A percentile compares a stretch with the other conserved stretches of the same genome.
Evolutionary conservation across 78 protist genomes (phyloP).

Genomic region (Paratrimastix pyriformis): DNA sequence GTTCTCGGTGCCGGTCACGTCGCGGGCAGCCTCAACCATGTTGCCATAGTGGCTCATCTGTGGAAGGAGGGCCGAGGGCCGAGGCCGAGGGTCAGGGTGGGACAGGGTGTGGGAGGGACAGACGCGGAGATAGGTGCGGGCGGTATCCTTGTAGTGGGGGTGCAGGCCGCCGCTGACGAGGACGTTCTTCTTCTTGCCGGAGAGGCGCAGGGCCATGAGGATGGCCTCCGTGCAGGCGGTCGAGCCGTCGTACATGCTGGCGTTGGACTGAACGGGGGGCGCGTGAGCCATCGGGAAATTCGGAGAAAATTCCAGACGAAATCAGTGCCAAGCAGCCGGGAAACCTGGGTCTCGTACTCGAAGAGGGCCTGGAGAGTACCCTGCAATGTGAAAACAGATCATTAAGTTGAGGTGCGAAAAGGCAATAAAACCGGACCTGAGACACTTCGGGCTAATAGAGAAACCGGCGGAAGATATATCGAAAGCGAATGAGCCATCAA

Average conservation of each 20-base stretch:
- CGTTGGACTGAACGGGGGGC: conserved; percentile 11
- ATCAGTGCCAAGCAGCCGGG: conserved; percentile 7
- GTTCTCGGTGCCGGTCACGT: neutral
- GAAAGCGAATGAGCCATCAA: neutral
- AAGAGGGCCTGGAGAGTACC: conserved; percentile 29
- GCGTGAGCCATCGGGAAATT: neutral
- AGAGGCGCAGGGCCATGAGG: conserved; percentile 20
- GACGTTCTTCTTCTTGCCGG: conserved; percentile 10
- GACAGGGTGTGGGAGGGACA: too few species aligned
- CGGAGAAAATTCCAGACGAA: neutral
- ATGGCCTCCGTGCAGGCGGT: conserved; percentile 26
- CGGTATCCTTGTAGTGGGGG: neutral
- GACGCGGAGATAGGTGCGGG: too few species aligned
- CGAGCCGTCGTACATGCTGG: conserved; percentile 35
- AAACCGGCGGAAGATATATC: too few species aligned
- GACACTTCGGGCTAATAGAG: too few species aligned
- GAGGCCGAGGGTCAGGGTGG: neutral
- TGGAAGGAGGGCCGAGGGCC: too few species aligned
- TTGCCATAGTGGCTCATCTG: too few species aligned
- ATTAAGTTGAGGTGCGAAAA: neutral
- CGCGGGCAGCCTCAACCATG: too few species aligned
- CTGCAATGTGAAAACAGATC: conserved; percentile 3
- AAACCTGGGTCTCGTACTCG: conserved; percentile 16
- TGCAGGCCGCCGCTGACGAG: conserved; percentile 8
- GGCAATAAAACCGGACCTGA: too few species aligned